Base-by-base conservation (phyloP, 345 rosid species). In the Dovyalis caffra region DNA sequence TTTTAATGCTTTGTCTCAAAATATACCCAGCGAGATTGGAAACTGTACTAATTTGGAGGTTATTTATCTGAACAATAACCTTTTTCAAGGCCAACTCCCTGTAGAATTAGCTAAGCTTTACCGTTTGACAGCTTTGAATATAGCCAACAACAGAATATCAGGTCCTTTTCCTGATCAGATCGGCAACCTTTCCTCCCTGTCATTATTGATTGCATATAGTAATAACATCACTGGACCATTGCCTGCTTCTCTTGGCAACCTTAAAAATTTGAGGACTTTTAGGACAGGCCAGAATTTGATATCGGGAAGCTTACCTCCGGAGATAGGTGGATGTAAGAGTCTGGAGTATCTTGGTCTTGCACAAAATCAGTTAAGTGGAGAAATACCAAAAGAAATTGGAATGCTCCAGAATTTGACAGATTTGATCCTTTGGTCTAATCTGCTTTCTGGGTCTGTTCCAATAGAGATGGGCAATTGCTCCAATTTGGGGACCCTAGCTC, bases 261-360 rank as follows among this genome's bases (percentile, higher is more conserved):
- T 94, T 63, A 88, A 81, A 66, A 87, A 71, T 4, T 82, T 94
- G 75, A 85, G 8, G 58, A 78, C 84, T 70, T 87, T 94, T 63
- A 83, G 97, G 67, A 92, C 95, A 11, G 97, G 97, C 16, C 92
- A 94, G 90, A 94, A 94, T 77, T 70, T 88, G 86, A 85, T 94
- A 62, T 86, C 98, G 3, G 98, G 97, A 69, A 86, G 89, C 76
- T 82, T 92, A 61, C 98, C 98, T 38, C 40, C 88, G 3, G 91
- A 86, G 85, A 85, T 92, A 23, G 95, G 92, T 37, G 85, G 80
- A 53, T 94, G 98, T 76, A 76, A 77, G 83, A 86, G 80, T 75
- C 81, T 94, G 84, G 77, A 73, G 76, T 74, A 83, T 84, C 90
- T 94, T 62, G 97, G 98, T 80, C 93, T 94, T 58, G 98, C 97